These are phyloP conservation scores for Chlorella sp. DNA, from an alignment of 139 green algal genomes.

Conservation along the genomic window DNA sequence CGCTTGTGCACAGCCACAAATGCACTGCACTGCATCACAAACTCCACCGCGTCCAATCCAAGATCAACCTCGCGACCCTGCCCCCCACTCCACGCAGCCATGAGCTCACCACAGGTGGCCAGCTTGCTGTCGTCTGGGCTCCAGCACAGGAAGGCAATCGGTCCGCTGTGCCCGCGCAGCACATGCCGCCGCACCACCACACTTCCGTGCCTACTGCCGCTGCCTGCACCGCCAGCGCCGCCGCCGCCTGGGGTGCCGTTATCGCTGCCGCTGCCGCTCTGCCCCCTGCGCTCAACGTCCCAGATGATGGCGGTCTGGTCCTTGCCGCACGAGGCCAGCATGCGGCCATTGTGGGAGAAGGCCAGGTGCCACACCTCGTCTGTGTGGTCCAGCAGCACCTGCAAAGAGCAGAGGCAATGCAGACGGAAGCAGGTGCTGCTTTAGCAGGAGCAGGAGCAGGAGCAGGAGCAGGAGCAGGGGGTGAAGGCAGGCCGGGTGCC, in stretches of 20 bases:
- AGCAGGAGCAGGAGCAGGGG: no score
- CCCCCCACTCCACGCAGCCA: neutral
- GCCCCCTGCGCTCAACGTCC: constrained; percentile 43
- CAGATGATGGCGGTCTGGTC: constrained; percentile 76
- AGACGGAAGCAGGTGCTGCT: no score
- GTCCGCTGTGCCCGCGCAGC: constrained; percentile 54
- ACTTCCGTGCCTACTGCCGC: neutral
- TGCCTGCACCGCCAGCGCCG: neutral
- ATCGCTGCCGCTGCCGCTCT: neutral
- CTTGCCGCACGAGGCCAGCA: constrained; percentile 83
- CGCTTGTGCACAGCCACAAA: no score
- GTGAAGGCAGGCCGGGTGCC: neutral
- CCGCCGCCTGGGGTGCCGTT: neutral
- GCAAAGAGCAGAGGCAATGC: constrained; percentile 11
- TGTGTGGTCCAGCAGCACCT: constrained; percentile 79
- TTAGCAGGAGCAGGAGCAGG: no score
- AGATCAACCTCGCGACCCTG: neutral
- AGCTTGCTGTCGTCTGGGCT: constrained; percentile 62
- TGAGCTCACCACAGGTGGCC: constrained; percentile 36
- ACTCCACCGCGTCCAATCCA: no score
- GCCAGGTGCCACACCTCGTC: constrained; percentile 96
- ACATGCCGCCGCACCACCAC: constrained; percentile 24
- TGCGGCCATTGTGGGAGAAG: constrained; percentile 83
- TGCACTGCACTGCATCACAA: no score
- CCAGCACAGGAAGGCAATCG: constrained; percentile 65